Evolutionary conservation across 768 basidiomycete genomes (phyloP).

Genomic region (Lactarius deliciosus): DNA sequence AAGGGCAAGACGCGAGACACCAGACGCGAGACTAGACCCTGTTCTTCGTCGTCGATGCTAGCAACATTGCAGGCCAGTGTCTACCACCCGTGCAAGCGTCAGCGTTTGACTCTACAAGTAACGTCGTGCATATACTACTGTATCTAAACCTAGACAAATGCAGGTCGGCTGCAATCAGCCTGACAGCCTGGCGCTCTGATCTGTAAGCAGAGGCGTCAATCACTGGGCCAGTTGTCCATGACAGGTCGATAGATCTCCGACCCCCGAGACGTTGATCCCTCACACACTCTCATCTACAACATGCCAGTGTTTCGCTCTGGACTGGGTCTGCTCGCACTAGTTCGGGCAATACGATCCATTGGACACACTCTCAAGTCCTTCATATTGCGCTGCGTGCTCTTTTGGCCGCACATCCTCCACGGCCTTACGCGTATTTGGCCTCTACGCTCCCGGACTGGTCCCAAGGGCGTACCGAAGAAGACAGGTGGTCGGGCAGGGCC

Average conservation of each 20-base stretch:
- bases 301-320: slow-evolving; percentile 7
- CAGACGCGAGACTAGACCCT: too few species aligned
- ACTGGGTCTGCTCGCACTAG: neutral
- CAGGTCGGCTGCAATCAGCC: neutral
- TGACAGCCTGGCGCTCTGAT: neutral
- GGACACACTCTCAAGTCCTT: slow-evolving; percentile 6
- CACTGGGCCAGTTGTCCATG: neutral
- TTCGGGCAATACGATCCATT: slow-evolving; percentile 1
- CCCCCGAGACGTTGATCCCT: neutral
- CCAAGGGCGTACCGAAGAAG: neutral
- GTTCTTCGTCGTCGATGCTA: too few species aligned
- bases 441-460: neutral
- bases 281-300: neutral
- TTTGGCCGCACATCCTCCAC: slow-evolving; percentile 3
- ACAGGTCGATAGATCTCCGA: neutral
- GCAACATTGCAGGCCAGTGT: too few species aligned
- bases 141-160: neutral
- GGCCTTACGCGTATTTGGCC: slow-evolving; percentile 1
- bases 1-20: too few species aligned
- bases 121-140: neutral
- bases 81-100: neutral
- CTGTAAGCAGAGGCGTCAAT: neutral
- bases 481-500: neutral
- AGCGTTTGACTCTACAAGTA: neutral
- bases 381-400: slow-evolving; percentile 5